Percentiles rank a stretch among this genome's conserved stretches.
Conservation (phyloP, 2,329 filamentous ascomycete genomes). For the Trichoderma sp. region DNA sequence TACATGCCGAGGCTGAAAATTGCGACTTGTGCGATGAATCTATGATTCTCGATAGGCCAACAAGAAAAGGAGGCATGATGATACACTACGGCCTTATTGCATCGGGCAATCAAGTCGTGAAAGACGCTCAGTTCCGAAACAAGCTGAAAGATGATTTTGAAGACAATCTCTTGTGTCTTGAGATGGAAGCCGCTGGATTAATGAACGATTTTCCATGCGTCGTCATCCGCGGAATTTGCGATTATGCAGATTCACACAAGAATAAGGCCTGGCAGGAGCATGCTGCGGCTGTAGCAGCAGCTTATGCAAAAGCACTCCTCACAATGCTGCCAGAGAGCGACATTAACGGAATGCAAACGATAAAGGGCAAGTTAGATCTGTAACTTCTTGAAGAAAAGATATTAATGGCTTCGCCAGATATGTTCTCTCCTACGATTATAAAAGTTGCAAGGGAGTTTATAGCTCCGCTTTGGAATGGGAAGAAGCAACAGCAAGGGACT, state of each 20-base stretch:
- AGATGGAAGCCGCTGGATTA: not conserved
- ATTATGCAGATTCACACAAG: no score
- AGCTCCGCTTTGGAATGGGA: no score
- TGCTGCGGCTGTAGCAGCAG: not conserved
- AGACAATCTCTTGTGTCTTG: not conserved
- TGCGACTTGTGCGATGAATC: not conserved
- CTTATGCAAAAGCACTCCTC: not conserved
- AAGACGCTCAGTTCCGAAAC: not conserved
- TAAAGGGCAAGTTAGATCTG: not conserved
- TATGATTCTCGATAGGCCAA: not conserved
- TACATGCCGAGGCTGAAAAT: not conserved
- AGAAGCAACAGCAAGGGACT: no score
- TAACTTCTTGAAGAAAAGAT: not conserved
- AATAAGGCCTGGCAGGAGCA: not conserved
- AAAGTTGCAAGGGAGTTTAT: no score
- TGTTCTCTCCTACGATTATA: no score
- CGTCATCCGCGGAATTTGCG: not conserved
- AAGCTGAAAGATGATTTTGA: not conserved
- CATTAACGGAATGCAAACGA: not conserved
- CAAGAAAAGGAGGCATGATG: not conserved
- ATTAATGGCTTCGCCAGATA: not conserved
- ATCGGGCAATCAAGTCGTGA: not conserved
- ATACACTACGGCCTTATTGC: not conserved
- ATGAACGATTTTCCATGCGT: no score
- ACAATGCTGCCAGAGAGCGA: not conserved